Evolutionary conservation across 176 grass and related monocot species (phyloP).

Genomic region (Zoysia japonica): DNA sequence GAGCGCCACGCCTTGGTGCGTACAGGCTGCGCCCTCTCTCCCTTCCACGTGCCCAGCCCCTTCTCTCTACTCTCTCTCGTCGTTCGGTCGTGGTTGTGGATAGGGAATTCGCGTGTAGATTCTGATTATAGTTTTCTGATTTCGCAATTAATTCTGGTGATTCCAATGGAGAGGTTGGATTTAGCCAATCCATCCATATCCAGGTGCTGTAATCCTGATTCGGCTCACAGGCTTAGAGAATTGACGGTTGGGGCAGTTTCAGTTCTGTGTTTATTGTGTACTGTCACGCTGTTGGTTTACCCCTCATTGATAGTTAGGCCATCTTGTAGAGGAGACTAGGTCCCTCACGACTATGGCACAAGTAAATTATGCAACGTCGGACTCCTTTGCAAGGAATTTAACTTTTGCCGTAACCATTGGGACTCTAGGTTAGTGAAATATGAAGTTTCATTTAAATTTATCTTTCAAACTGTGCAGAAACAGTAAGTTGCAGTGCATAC

Average conservation of each 20-base stretch:
- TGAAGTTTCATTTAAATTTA: background rate
- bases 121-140: background rate
- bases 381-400: background rate
- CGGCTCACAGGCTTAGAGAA: background rate
- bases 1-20: slow-evolving; percentile 55
- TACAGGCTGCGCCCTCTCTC: background rate
- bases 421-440: background rate
- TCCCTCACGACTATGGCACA: background rate
- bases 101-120: background rate
- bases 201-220: background rate
- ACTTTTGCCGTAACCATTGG: too few species aligned
- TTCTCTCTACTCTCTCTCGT: background rate
- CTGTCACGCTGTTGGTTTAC: background rate
- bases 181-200: background rate
- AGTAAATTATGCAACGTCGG: slow-evolving; percentile 11
- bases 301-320: background rate
- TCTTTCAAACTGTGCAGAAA: background rate
- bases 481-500: background rate
- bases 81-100: too few species aligned
- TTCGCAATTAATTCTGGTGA: background rate
- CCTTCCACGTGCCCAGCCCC: background rate
- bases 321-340: background rate
- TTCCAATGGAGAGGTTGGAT: background rate
- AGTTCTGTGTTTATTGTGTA: background rate
- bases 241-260: background rate